phyloP scores from a whole-genome alignment of 2,329 filamentous ascomycete genomes.

The Xylariaceae sp. region DNA sequence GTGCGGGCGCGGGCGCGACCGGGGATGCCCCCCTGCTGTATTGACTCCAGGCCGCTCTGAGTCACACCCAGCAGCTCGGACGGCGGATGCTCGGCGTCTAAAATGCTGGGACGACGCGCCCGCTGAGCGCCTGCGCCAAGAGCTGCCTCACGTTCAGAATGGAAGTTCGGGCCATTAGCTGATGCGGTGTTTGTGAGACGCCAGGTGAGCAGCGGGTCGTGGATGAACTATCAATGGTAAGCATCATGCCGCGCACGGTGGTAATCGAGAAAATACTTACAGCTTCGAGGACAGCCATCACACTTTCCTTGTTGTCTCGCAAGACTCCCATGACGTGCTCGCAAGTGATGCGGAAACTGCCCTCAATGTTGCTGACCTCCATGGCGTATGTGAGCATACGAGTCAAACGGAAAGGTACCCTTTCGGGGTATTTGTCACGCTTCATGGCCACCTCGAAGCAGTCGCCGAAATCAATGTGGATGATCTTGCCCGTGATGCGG shows the following conservation, averaged over 20 bases:
- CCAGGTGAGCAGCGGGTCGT: conserved; percentile 98
- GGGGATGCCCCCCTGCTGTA: conserved; percentile 44
- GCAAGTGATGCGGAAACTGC: conserved; percentile 95
- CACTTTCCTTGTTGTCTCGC: conserved; percentile 93
- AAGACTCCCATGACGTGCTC: conserved; percentile 98
- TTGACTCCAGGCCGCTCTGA: conserved; percentile 27
- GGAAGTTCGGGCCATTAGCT: conserved; percentile 64
- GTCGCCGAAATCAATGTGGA: conserved; percentile 98
- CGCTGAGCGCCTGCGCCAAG: conserved; percentile 47
- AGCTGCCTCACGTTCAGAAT: conserved; percentile 54
- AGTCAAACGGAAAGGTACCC: conserved; percentile 95
- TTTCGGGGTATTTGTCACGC: conserved; percentile 96
- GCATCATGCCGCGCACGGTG: conserved; percentile 7
- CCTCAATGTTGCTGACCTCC: conserved; percentile 99
- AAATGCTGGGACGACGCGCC: conserved; percentile 63
- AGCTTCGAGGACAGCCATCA: conserved; percentile 97
- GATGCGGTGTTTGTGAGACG: conserved; percentile 67
- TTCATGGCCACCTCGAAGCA: conserved; percentile 99
- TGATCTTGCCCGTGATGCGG: conserved; percentile 89
- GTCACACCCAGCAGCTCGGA: conserved; percentile 53
- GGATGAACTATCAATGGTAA: conserved; percentile 70
- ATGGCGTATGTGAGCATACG: conserved; percentile 99
- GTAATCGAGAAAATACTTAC: conserved; percentile 53
- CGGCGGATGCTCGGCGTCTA: conserved; percentile 59
- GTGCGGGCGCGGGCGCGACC: conserved; percentile 54